Evolutionary conservation across 352 stramenopile genomes (phyloP).

Genomic region (Globisporangium viniferum): DNA sequence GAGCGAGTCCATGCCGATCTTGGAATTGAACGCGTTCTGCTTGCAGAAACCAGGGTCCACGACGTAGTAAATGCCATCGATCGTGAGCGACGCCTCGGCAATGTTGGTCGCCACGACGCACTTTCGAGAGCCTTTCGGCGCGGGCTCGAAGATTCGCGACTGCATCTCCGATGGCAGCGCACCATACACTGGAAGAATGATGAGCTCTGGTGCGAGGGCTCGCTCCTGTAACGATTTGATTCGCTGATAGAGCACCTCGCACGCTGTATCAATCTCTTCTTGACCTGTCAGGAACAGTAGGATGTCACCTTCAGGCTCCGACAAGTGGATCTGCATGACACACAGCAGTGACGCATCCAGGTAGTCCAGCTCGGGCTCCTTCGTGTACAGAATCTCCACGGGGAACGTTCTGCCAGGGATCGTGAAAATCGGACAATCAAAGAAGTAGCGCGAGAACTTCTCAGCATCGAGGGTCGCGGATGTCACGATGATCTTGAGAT

Average conservation of each 20-base stretch:
- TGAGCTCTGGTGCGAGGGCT: slow-evolving; percentile 95
- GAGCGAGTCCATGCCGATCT: slow-evolving; percentile 99
- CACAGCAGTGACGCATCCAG: slow-evolving; percentile 97
- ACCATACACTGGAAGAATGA: slow-evolving; percentile 98
- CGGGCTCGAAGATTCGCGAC: slow-evolving; percentile 98
- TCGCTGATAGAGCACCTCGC: slow-evolving; percentile 96
- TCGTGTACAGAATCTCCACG: slow-evolving; percentile 98
- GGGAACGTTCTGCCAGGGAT: slow-evolving; percentile 98
- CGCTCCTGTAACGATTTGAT: slow-evolving; percentile 95
- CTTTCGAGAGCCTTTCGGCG: slow-evolving; percentile 94
- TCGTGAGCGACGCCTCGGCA: slow-evolving; percentile 98
- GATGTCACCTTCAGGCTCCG: slow-evolving; percentile 97
- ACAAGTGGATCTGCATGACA: slow-evolving; percentile 99
- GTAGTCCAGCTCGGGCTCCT: slow-evolving; percentile 98
- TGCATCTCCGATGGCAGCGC: slow-evolving; percentile 99
- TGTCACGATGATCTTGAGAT: slow-evolving; percentile 90
- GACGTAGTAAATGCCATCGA: slow-evolving; percentile 97
- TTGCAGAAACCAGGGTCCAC: slow-evolving; percentile 96
- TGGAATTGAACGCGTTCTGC: slow-evolving; percentile 99
- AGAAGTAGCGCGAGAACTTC: slow-evolving; percentile 98
- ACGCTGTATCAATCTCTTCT: slow-evolving; percentile 99
- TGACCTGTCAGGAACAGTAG: slow-evolving; percentile 99
- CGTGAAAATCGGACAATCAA: slow-evolving; percentile 97
- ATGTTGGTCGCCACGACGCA: slow-evolving; percentile 99
- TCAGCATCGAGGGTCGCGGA: slow-evolving; percentile 97